These are phyloP conservation scores for Ramalina peruviana DNA, from an alignment of 495 filamentous ascomycete genomes.

Conservation along the genomic window DNA sequence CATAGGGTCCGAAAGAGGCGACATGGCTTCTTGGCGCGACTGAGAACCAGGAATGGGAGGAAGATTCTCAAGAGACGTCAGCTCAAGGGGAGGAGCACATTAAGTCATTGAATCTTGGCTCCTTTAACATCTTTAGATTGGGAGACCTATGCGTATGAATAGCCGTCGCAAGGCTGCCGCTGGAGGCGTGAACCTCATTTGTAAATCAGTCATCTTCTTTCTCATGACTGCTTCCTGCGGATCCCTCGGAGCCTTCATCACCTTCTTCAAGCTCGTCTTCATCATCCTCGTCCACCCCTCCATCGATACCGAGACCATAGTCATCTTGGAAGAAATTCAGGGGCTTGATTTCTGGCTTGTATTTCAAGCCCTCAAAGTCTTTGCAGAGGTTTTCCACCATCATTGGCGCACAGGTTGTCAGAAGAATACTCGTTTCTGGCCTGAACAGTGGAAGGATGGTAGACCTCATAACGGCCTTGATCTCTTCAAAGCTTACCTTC, in stretches of 20 bases:
- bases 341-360: slow-evolving; percentile 60
- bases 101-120: slow-evolving; percentile 25
- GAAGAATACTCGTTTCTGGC: slow-evolving; percentile 61
- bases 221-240: slow-evolving; percentile 20
- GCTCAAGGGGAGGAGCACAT: slow-evolving; percentile 36
- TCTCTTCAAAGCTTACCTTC: slow-evolving; percentile 59
- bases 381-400: slow-evolving; percentile 74
- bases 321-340: slow-evolving; percentile 78
- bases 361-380: slow-evolving; percentile 58
- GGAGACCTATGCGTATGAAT: not conserved
- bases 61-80: slow-evolving; percentile 36
- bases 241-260: slow-evolving; percentile 32
- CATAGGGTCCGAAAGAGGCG: slow-evolving; percentile 46
- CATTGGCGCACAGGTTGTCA: slow-evolving; percentile 76
- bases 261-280: slow-evolving; percentile 49
- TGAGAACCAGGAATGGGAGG: slow-evolving; percentile 36
- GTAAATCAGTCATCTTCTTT: slow-evolving; percentile 16
- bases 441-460: slow-evolving; percentile 67
- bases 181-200: no score
- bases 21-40: slow-evolving; percentile 40
- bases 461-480: slow-evolving; percentile 59
- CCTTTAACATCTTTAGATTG: not conserved
- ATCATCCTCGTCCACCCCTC: slow-evolving; percentile 51
- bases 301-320: slow-evolving; percentile 68
- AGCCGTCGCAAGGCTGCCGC: not conserved